Evolutionary conservation across 495 filamentous ascomycete genomes (phyloP), one percentile per base, ranked within the genome.

Genomic region (Tuber brumale): DNA sequence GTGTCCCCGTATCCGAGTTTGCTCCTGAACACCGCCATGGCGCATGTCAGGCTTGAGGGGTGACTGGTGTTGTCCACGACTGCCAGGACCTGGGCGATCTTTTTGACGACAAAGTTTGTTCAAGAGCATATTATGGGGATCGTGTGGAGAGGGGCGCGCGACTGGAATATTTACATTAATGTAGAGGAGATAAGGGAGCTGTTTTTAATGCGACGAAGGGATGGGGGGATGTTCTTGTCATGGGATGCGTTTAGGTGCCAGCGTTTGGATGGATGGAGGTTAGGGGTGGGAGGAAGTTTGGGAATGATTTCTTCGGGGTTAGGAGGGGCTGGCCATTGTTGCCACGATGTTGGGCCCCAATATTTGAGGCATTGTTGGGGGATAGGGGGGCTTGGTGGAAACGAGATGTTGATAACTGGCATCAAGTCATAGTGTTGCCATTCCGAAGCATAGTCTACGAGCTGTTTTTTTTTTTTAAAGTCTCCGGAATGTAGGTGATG

Each of bases 241-340:
- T 95, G 92, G 95, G 95, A 0, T 92, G 95, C 41, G 86, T 96
- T 39, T 99, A 95, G 86, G 88, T 97, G 70, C 95, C 95, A 19
- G 94, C 93, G 1, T 72, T 95, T 51, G 95, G 95, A 69, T 99
- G 95, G 95, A 95, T 86, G 86, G 90, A 93, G 85, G 92, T 97
- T 3, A 81, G 76, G 23, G 92, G 92, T 12, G 91, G 92, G 72
- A 95, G 97, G 86, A 90, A 89, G 82, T 89, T 92, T 85, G 95
- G 95, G 48, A 99, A 99, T 85, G 98, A 98, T 84, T 97, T 97
- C 85, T 96, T 97, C 85, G 95, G 89, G 57, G 89, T 96, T 43
- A 89, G 91, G 84, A 96, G 86, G 85, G 87, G 85, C n/a, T n/a
- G n/a, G n/a, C n/a, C n/a, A n/a, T n/a, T n/a, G n/a, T n/a, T n/a